These are phyloP conservation scores for Pichia californica DNA, from an alignment of 805 yeast genomes.

Conservation along the genomic window DNA sequence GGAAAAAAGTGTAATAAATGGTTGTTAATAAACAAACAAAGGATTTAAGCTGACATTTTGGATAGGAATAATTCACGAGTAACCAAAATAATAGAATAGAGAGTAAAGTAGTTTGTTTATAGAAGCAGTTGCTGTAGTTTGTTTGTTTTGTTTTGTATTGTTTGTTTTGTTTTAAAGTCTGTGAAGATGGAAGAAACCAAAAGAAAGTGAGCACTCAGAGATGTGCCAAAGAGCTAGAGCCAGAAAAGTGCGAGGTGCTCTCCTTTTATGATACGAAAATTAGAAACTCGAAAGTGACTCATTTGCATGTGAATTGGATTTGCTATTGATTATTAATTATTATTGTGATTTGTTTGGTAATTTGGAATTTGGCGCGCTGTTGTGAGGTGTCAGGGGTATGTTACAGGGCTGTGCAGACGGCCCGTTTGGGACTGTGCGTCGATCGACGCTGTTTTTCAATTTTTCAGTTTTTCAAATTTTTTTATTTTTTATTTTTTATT, in stretches of 20 bases:
- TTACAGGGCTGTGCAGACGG: too few relatives aligned
- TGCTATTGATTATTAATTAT: too few relatives aligned
- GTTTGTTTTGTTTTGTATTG: constrained; percentile 1
- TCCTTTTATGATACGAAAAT: neutral
- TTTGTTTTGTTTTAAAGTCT: neutral
- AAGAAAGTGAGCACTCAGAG: neutral
- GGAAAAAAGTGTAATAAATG: constrained; percentile 1
- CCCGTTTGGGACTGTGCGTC: too few relatives aligned
- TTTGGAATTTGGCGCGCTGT: too few relatives aligned
- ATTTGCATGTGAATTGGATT: too few relatives aligned
- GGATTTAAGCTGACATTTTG: constrained; percentile 21
- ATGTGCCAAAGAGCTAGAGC: neutral
- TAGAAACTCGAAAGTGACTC: too few relatives aligned
- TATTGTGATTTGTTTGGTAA: too few relatives aligned
- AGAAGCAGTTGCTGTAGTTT: constrained; percentile 9
- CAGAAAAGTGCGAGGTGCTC: neutral
- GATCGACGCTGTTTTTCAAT: neutral
- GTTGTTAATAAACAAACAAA: constrained; percentile 5
- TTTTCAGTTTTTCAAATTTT: neutral
- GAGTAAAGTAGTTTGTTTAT: constrained; percentile 1
- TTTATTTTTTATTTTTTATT: too few relatives aligned
- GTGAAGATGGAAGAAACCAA: neutral
- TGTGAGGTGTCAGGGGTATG: constrained; percentile 1
- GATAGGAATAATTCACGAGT: neutral
- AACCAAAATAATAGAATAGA: constrained; percentile 2